phyloP scores from a whole-genome alignment of 768 basidiomycete genomes.

The Macrocybe gigantea region DNA sequence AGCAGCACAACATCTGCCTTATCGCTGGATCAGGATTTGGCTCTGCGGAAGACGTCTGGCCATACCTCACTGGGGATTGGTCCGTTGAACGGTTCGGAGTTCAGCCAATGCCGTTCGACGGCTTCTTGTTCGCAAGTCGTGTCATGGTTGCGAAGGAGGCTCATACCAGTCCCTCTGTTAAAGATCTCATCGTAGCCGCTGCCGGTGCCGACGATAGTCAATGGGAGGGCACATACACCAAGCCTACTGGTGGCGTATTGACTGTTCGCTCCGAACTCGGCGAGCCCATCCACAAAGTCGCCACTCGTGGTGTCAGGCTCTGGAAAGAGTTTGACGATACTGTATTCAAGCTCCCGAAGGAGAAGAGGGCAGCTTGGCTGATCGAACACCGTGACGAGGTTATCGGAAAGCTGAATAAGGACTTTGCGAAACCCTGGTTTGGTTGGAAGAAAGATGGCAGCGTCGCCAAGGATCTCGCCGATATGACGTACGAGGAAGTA shows the following conservation, averaged over 20 bases:
- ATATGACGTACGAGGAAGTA: constrained; percentile 99
- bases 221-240: constrained; percentile 94
- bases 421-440: constrained; percentile 98
- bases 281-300: constrained; percentile 99
- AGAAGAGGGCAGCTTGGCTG: constrained; percentile 90
- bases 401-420: constrained; percentile 86
- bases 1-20: constrained; percentile 82
- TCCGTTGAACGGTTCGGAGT: constrained; percentile 71
- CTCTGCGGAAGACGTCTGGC: constrained; percentile 92
- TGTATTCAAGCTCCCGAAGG: constrained; percentile 92
- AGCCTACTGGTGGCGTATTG: constrained; percentile 92
- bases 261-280: constrained; percentile 97
- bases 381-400: constrained; percentile 82
- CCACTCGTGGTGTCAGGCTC: constrained; percentile 92
- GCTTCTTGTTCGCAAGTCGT: constrained; percentile 91
- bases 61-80: constrained; percentile 97
- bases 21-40: constrained; percentile 96
- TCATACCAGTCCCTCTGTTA: constrained; percentile 90
- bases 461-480: constrained; percentile 79
- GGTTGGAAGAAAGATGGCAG: constrained; percentile 91
- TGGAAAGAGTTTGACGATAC: constrained; percentile 99
- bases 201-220: constrained; percentile 83
- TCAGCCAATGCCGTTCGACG: constrained; percentile 98
- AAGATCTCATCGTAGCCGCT: constrained; percentile 93
- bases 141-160: constrained; percentile 99